Conservation (phyloP, 805 yeast genomes). For the Metschnikowia gruessii region DNA sequence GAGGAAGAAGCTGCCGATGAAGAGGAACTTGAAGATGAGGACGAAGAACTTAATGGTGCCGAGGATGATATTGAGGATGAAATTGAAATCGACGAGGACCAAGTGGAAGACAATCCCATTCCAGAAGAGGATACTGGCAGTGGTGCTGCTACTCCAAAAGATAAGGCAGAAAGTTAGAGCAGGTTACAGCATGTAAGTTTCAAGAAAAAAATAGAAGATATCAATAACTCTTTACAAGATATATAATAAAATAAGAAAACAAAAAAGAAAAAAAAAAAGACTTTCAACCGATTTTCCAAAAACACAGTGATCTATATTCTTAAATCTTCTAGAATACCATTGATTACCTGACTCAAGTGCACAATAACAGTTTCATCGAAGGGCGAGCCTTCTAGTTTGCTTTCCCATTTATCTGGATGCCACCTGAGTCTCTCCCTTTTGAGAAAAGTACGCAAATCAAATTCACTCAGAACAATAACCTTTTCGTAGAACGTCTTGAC, state of each 20-base stretch:
- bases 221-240: too few species aligned
- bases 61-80: conserved; percentile 14
- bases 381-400: conserved; percentile 22
- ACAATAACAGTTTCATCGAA: conserved; percentile 30
- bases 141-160: conserved; percentile 21
- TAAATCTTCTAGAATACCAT: conserved; percentile 16
- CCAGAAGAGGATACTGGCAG: conserved; percentile 13
- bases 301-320: not conserved
- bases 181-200: too few species aligned
- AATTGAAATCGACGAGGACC: conserved; percentile 12
- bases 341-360: conserved; percentile 31
- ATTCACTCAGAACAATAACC: conserved; percentile 17
- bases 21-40: conserved; percentile 8
- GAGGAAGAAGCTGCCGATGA: conserved; percentile 12
- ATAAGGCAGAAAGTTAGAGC: conserved; percentile 8
- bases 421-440: conserved; percentile 57
- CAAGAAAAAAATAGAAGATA: too few species aligned
- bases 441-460: conserved; percentile 22
- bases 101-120: conserved; percentile 4
- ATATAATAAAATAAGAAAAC: too few species aligned
- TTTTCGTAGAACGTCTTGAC: conserved; percentile 28
- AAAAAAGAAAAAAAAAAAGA: too few species aligned
- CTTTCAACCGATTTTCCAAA: too few species aligned
- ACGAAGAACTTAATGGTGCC: conserved; percentile 12
- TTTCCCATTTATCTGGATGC: conserved; percentile 68